Evolutionary conservation across 345 rosid species (phyloP).

Genomic region (Populus ilicifolia): DNA sequence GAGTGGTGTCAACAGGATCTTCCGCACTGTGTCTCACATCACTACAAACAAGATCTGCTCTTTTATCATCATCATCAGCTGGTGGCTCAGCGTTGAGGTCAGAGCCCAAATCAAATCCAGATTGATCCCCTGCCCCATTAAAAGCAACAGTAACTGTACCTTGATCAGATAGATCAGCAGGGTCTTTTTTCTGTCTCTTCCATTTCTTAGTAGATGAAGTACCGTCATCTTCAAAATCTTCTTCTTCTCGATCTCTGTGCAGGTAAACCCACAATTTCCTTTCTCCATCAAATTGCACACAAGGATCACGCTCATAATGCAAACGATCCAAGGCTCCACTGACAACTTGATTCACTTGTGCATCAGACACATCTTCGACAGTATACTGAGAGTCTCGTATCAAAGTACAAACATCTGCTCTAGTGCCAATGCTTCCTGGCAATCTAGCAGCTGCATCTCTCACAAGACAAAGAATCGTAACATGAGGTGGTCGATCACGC

Average conservation of each 20-base stretch:
- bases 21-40: constrained; percentile 53
- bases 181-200: constrained; percentile 94
- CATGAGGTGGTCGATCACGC: constrained; percentile 99
- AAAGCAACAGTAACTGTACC: constrained; percentile 66
- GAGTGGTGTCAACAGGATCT: constrained; percentile 41
- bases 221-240: constrained; percentile 99
- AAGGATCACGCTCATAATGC: constrained; percentile 98
- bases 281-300: constrained; percentile 88
- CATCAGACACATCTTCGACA: constrained; percentile 90
- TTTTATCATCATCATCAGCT: constrained; percentile 47
- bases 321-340: constrained; percentile 98
- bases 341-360: constrained; percentile 90
- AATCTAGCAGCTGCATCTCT: constrained; percentile 97
- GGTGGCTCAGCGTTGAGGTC: constrained; percentile 59
- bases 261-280: constrained; percentile 97
- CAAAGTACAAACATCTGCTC: constrained; percentile 99
- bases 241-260: constrained; percentile 96
- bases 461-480: constrained; percentile 93
- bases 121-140: constrained; percentile 50
- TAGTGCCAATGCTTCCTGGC: constrained; percentile 98
- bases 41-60: constrained; percentile 29
- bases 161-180: constrained; percentile 76
- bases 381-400: constrained; percentile 88
- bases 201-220: constrained; percentile 99
- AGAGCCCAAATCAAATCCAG: constrained; percentile 62